phyloP scores from a whole-genome alignment of 1,139 yeast species.

The Candida sanyaensis region DNA sequence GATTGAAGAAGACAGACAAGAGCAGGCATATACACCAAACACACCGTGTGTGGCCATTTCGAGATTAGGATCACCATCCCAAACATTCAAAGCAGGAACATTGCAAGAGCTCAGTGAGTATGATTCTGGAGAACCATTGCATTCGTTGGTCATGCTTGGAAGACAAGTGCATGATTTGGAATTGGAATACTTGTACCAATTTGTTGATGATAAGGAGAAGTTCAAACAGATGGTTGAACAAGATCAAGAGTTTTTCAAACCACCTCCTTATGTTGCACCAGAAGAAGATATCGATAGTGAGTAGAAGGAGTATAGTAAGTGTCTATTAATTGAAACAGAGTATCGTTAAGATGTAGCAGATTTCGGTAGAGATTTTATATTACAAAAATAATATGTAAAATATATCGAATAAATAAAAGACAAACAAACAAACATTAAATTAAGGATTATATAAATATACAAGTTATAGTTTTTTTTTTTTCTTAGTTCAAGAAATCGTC shows the following conservation, averaged over 20 bases:
- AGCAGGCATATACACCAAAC: slow-evolving; percentile 74
- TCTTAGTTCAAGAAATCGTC: slow-evolving; percentile 17
- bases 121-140: slow-evolving; percentile 94
- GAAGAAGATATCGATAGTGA: slow-evolving; percentile 26
- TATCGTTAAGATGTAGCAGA: no score
- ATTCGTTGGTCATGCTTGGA: slow-evolving; percentile 87
- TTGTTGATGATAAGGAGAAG: slow-evolving; percentile 64
- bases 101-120: slow-evolving; percentile 70
- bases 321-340: no score
- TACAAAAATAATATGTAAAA: no score
- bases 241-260: slow-evolving; percentile 79
- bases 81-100: slow-evolving; percentile 83
- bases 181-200: slow-evolving; percentile 79
- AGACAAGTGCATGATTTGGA: slow-evolving; percentile 94
- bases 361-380: no score
- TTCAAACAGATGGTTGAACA: slow-evolving; percentile 60
- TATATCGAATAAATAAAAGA: no score
- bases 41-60: slow-evolving; percentile 96
- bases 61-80: slow-evolving; percentile 84
- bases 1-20: slow-evolving; percentile 74
- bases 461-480: no score
- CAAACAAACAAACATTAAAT: no score
- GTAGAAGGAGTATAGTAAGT: background rate
- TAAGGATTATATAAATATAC: no score
- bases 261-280: slow-evolving; percentile 49